Percentiles rank a stretch among this genome's conserved stretches.
Conservation (phyloP, 2,329 filamentous ascomycete species). For the Botrytis deweyae region DNA sequence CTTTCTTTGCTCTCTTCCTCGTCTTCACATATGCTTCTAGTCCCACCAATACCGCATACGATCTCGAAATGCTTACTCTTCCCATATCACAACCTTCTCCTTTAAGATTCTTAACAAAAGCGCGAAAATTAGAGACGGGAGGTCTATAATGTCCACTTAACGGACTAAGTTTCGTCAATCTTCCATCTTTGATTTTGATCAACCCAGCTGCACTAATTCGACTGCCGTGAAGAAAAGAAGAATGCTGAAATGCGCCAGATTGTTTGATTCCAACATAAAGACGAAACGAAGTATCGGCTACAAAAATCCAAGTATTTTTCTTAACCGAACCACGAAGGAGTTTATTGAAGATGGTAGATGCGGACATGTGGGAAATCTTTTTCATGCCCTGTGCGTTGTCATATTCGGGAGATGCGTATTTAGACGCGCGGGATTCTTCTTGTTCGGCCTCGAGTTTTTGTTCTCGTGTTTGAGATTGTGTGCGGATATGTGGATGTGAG, state of each 20-base stretch:
- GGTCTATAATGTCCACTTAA: constrained; percentile 81
- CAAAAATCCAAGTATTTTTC: constrained; percentile 93
- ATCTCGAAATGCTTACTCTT: constrained; percentile 74
- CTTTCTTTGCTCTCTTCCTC: constrained; percentile 58
- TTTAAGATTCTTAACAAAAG: constrained; percentile 72
- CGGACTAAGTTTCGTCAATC: constrained; percentile 70
- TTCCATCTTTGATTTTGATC: constrained; percentile 80
- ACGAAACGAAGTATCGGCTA: constrained; percentile 79
- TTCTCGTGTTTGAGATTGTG: constrained; percentile 29
- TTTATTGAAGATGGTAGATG: constrained; percentile 73
- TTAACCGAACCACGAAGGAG: constrained; percentile 75
- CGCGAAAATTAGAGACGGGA: constrained; percentile 73
- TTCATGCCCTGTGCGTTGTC: constrained; percentile 59
- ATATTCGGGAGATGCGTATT: constrained; percentile 64
- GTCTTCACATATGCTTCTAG: constrained; percentile 77
- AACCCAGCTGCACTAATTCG: constrained; percentile 80
- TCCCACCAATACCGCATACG: constrained; percentile 79
- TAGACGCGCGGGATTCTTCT: constrained; percentile 58
- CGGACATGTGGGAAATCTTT: constrained; percentile 66
- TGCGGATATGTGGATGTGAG: constrained; percentile 23
- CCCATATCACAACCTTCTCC: constrained; percentile 76
- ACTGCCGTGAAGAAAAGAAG: constrained; percentile 80
- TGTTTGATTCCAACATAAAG: constrained; percentile 90
- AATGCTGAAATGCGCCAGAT: constrained; percentile 86
- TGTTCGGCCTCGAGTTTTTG: constrained; percentile 44